Conservation (phyloP, 176 grass and related monocot species). For the Carex myosuroides region DNA sequence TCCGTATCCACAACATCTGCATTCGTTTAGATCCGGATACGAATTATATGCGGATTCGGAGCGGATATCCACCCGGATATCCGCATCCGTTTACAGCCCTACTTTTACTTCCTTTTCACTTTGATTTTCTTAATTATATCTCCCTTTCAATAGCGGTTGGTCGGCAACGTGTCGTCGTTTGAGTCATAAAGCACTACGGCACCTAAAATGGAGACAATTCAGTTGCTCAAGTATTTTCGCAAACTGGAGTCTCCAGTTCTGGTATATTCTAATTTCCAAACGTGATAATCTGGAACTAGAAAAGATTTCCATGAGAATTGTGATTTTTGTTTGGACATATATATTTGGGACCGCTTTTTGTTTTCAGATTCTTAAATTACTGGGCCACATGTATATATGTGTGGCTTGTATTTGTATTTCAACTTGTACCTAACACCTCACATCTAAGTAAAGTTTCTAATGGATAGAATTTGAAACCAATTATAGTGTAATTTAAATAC, state of each 20-base stretch:
- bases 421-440: neutral
- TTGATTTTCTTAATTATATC: no score
- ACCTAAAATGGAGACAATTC: neutral
- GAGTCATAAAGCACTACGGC: neutral
- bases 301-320: neutral
- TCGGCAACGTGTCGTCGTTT: neutral
- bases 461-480: no score
- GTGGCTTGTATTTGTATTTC: neutral
- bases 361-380: neutral
- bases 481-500: no score
- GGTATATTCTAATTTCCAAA: neutral
- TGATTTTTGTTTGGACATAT: no score
- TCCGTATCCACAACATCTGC: no score
- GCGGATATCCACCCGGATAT: no score
- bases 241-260: neutral
- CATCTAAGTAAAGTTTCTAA: no score
- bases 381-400: no score
- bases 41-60: no score
- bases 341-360: neutral
- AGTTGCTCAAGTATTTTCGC: neutral
- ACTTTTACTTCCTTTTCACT: no score
- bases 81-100: no score
- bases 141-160: neutral
- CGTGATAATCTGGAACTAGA: neutral
- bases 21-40: no score